Base-by-base conservation (phyloP, 164 flowering plant genomes). In the Vitis rotundifolia region DNA sequence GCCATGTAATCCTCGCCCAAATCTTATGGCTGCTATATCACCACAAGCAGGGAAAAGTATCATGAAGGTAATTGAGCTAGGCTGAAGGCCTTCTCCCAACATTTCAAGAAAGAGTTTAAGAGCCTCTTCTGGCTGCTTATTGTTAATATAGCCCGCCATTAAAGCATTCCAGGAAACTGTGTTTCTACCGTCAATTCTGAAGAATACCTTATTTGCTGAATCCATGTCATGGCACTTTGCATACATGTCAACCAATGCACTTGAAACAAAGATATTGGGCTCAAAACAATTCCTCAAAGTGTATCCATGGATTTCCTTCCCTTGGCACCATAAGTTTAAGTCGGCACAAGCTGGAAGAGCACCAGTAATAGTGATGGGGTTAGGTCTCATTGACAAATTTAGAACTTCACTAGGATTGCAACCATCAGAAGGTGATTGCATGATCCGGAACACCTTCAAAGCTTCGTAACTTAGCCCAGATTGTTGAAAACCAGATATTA, bases 311-410 rank as follows among this genome's bases (percentile, higher is more conserved):
- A 83, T 79, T 70, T 83, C 82, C 73, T 73, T 85, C 63, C 88
- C 88, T 60, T 71, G 72, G 31, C 8, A 29, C 66, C 10, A 11
- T 44, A 56, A 50, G 37, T 63, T 63, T 44, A 77, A 71, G 71
- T 75, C 79, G 19, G 84, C 80, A 74, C 87, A 85, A 6, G 90
- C 87, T 74, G 90, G 78, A 58, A 86, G 83, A 66, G 81, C 85
- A 68, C 80, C 71, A 12, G 79, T 76, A 44, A 68, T 29, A 3
- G 83, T 77, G 19, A 79, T 52, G 16, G 78, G 53, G 71, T 83
- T 77, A 31, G 86, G 86, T 67, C 49, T 69, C 56, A 71, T 19
- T 58, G 74, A 57, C 37, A 13, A 19, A 44, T 55, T 31, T 5
- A 60, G 15, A 19, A 44, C 9, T 57, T 66, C 67, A 68, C 18